Conservation (phyloP, 306 rosid species). For the Luffa acutangula region DNA sequence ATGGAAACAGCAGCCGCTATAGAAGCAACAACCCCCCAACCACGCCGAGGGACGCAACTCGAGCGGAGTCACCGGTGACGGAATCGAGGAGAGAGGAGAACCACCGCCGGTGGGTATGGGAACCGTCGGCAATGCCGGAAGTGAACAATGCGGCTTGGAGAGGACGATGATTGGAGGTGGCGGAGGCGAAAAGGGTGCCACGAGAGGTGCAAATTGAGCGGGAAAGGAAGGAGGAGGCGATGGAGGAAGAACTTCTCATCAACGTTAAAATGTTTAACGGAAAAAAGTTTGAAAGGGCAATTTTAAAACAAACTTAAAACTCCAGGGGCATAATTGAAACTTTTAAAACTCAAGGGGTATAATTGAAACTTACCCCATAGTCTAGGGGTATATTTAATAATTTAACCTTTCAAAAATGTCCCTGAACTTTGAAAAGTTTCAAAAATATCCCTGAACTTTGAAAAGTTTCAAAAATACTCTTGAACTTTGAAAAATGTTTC, state of each 20-base stretch:
- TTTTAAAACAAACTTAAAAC: too few relatives aligned
- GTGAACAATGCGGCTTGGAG: slow-evolving; percentile 44
- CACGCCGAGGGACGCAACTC: slow-evolving; percentile 27
- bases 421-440: too few relatives aligned
- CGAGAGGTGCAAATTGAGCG: slow-evolving; percentile 41
- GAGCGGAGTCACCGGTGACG: slow-evolving; percentile 8
- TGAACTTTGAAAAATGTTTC: too few relatives aligned
- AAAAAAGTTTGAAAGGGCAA: too few relatives aligned
- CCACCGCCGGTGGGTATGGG: slow-evolving; percentile 26
- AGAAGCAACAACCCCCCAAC: slow-evolving; percentile 30
- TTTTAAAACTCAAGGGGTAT: too few relatives aligned
- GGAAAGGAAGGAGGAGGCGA: slow-evolving; percentile 33
- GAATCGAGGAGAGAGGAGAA: slow-evolving; percentile 25
- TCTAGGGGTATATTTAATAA: too few relatives aligned
- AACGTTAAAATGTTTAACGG: too few relatives aligned
- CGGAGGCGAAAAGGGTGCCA: slow-evolving; percentile 13
- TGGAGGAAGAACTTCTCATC: slow-evolving; percentile 56
- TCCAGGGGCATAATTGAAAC: too few relatives aligned
- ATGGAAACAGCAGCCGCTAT: slow-evolving; percentile 25
- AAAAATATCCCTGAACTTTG: too few relatives aligned
- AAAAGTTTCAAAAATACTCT: too few relatives aligned
- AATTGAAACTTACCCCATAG: too few relatives aligned
- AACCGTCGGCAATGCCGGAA: slow-evolving; percentile 11
- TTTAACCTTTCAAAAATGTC: too few relatives aligned
- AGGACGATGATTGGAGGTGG: slow-evolving; percentile 29